Evolutionary conservation across 2,329 filamentous ascomycete genomes (phyloP).

Genomic region (Pestalotiopsis sp.): DNA sequence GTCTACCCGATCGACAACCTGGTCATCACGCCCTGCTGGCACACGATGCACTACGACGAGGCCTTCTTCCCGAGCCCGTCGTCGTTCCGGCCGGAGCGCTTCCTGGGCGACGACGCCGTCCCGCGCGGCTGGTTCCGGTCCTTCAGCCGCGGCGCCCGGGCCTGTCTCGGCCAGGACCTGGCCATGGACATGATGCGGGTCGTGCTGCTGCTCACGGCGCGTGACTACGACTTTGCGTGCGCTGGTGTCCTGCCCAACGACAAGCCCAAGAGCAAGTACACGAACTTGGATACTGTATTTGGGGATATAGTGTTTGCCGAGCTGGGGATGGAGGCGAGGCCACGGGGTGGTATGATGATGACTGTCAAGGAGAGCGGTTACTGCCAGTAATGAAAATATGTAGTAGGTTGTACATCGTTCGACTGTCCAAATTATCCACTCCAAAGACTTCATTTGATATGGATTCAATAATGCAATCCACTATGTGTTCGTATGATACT

Average conservation of each 20-base stretch:
- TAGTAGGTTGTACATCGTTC: too few species aligned
- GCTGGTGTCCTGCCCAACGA: background rate
- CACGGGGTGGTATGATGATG: slow-evolving; percentile 6
- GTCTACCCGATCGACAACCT: slow-evolving; percentile 8
- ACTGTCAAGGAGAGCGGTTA: slow-evolving; percentile 12
- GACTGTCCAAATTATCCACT: too few species aligned
- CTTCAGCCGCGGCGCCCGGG: slow-evolving; percentile 31
- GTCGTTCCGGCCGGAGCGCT: slow-evolving; percentile 14
- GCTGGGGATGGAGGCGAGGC: background rate
- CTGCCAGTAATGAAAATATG: background rate
- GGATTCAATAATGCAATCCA: too few species aligned
- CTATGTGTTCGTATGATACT: too few species aligned
- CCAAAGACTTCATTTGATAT: too few species aligned
- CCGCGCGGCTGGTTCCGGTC: slow-evolving; percentile 17
- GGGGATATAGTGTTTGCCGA: slow-evolving; percentile 1
- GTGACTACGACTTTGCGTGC: slow-evolving; percentile 22
- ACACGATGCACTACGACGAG: slow-evolving; percentile 5
- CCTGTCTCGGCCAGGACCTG: slow-evolving; percentile 30
- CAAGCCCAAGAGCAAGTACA: background rate
- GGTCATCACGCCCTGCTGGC: background rate
- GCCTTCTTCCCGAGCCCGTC: background rate
- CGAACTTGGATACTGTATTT: slow-evolving; percentile 1
- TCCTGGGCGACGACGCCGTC: slow-evolving; percentile 5
- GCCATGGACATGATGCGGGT: slow-evolving; percentile 25
- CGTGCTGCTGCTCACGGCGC: slow-evolving; percentile 22